Base-by-base conservation (phyloP, 1,284 basidiomycete genomes). In the Cryptococcus amylolentus region DNA sequence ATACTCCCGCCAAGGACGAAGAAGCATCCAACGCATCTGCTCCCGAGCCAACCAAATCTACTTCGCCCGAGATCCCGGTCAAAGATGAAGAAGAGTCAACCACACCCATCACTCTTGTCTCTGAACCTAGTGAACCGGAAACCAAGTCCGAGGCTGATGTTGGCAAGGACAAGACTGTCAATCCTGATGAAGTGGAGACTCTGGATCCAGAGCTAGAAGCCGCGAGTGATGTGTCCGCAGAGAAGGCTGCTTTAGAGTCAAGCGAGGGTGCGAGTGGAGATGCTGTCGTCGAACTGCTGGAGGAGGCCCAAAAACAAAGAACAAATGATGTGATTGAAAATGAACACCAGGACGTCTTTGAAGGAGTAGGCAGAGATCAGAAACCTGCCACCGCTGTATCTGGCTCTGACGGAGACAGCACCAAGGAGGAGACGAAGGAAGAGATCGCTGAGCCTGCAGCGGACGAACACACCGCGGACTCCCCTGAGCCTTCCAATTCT, bases 391-490 rank as follows among this genome's bases (percentile, higher is more conserved):
- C 10, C 31, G 31, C 31, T 6, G 31, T 35, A 10, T 10, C 31
- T 35, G 31, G 1, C 3, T 35, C 31, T 44, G 38, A 12, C 31
- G 20, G 56, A 23, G 44, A 39, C 27, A n/a, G 26, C 9, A 48
- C 27, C 26, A 54, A 49, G 6, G 45, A 35, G 20, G 52, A 44
- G 5, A 10, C 7, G 16, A 40, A 57, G n/a, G 48, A 28, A 23
- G 44, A 49, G 3, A 49, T 20, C n/a, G n/a, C 31, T 10, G 56
- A 40, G 4, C 45, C 52, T n/a, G 51, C 54, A 13, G 59, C 28
- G 31, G 52, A 52, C 4, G 28, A 35, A 10, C 31, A 35, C 31
- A 35, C 31, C 31, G 31, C 31, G 10, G 5, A 3, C 31, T 35
- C 31, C 31, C 31, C 31, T 10, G 31, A 35, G 31, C 31, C 31